These are phyloP conservation scores for Lachancea dasiensis DNA, from an alignment of 805 yeast genomes.

Conservation along the genomic window DNA sequence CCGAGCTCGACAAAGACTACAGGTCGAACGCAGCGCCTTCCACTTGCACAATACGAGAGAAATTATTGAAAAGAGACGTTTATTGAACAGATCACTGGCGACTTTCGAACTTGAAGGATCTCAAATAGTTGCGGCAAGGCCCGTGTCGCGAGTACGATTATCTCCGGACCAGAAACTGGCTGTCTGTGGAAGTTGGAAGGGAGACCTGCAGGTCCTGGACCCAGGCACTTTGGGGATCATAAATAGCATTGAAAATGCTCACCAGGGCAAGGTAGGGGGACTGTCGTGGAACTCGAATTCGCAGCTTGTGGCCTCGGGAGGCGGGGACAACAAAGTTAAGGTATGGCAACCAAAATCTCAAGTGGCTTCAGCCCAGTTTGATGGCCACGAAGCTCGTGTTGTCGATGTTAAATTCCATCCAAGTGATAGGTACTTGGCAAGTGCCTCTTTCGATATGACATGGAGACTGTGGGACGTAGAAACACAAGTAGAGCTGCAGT, in stretches of 20 bases:
- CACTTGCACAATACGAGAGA: conserved; percentile 35
- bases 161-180: conserved; percentile 36
- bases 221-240: conserved; percentile 33
- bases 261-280: conserved; percentile 64
- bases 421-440: conserved; percentile 44
- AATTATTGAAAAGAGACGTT: conserved; percentile 44
- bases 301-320: conserved; percentile 37
- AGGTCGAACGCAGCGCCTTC: conserved; percentile 29
- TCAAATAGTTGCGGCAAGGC: conserved; percentile 63
- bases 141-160: conserved; percentile 54
- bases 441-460: conserved; percentile 77
- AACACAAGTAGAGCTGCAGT: conserved; percentile 43
- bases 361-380: conserved; percentile 19
- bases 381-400: conserved; percentile 53
- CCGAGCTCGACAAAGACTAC: conserved; percentile 40
- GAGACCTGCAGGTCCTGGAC: conserved; percentile 51
- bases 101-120: conserved; percentile 51
- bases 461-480: conserved; percentile 84
- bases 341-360: conserved; percentile 30
- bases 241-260: conserved; percentile 15
- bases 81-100: conserved; percentile 31
- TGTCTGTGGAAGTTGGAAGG: conserved; percentile 83
- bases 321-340: conserved; percentile 40
- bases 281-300: conserved; percentile 53
- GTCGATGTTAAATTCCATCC: conserved; percentile 64